Base-by-base conservation (phyloP, 2,329 filamentous ascomycete genomes). In the Gremmenia infestans region DNA sequence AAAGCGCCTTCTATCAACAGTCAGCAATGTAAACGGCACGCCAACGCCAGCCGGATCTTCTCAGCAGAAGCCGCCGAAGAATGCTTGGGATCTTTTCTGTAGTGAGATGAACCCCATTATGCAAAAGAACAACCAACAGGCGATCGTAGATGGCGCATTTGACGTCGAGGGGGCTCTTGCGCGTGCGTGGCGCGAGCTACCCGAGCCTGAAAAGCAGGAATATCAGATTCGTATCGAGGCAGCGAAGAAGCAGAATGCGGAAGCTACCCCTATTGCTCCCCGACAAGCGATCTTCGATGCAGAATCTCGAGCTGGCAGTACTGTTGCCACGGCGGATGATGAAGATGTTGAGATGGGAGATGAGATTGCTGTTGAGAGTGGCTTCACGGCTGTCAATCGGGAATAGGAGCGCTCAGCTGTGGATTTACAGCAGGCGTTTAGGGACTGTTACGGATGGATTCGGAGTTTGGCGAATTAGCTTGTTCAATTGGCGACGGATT, bases 301-400 rank as follows among this genome's bases (percentile, higher is more conserved):
- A 25, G 61, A 60, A 37, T 50, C 22, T 45, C 55, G 42, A 6
- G 32, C 40, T 32, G 55, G 47, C n/a, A 60, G 46, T 48, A 57
- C 61, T 39, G 53, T 25, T 48, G 60, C 63, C 25, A 59, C 56
- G 17, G 63, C 59, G 15, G 60, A 56, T n/a, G 66, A 69, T 48
- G 65, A 67, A 25, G 69, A 70, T 57, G 62, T 67, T 8, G 67
- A 69, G 40, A 69, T 69, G 50, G 70, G 67, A 53, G 72, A 72
- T 35, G 71, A 70, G 45, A 68, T 68, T 19, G 46, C 47, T n/a
- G 60, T 56, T 11, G 56, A 32, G 46, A 57, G 61, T 47, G 67
- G 67, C 11, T 69, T 70, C 50, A 69, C 67, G 15, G 63, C 67
- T 28, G 65, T 70, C 45, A 70, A 70, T 50, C 58, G 60, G 39